Percentiles rank a stretch among this genome's conserved stretches.
Evolutionary conservation across 345 rosid species (phyloP).

Genomic region (Sapria himalayana): DNA sequence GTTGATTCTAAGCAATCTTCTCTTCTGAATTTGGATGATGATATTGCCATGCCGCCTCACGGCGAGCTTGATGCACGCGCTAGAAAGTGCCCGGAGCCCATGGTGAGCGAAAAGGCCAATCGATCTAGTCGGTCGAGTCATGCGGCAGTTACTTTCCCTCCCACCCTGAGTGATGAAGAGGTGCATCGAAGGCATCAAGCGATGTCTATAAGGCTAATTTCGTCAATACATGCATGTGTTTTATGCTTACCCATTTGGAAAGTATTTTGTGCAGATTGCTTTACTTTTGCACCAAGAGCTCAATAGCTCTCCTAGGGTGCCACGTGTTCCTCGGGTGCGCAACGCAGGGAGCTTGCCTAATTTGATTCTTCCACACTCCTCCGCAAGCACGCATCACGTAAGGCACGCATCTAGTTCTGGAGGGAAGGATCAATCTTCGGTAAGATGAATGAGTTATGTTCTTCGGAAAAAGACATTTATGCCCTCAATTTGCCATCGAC

Average conservation of each 20-base stretch:
- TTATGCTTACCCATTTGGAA: too few species aligned
- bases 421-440: constrained; percentile 52
- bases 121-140: too few species aligned
- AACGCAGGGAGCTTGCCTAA: constrained; percentile 66
- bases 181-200: constrained; percentile 14
- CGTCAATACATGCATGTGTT: too few species aligned
- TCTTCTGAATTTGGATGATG: too few species aligned
- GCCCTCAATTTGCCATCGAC: too few species aligned
- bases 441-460: constrained; percentile 20
- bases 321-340: constrained; percentile 90
- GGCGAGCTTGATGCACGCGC: too few species aligned
- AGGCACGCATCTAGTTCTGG: constrained; percentile 64
- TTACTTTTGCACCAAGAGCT: constrained; percentile 94
- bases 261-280: constrained; percentile 60
- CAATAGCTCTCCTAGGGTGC: constrained; percentile 94
- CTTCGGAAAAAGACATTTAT: too few species aligned
- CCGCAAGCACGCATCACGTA: constrained; percentile 33
- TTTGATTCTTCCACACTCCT: constrained; percentile 46
- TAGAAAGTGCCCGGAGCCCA: too few species aligned
- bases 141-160: constrained; percentile 23
- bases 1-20: too few species aligned
- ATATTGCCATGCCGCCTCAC: too few species aligned
- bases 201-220: neutral
- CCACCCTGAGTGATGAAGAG: constrained; percentile 82
- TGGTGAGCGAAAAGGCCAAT: too few species aligned